A percentile compares a stretch with the other conserved stretches of the same genome.
phyloP scores from a whole-genome alignment of 169 alveolate genomes.

The Plasmodium knowlesi region DNA sequence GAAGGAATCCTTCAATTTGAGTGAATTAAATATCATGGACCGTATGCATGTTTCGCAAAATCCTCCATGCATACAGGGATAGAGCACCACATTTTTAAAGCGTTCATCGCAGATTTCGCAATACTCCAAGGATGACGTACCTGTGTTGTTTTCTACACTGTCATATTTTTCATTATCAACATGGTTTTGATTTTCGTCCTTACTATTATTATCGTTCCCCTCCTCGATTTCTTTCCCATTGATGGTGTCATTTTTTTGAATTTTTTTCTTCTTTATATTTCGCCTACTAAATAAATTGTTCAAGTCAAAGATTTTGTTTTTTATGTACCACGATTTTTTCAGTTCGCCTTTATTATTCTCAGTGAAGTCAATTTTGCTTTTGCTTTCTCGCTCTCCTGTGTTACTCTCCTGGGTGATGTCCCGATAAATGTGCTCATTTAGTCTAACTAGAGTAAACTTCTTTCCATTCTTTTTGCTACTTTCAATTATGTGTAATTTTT shows the following conservation, averaged over 20 bases:
- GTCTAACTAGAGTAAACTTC: slow-evolving; percentile 9
- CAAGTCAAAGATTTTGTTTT: slow-evolving; percentile 26
- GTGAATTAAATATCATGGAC: slow-evolving; percentile 49
- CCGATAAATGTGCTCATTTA: slow-evolving; percentile 67
- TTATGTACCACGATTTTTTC: background rate
- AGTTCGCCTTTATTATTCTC: background rate
- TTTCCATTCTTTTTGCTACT: slow-evolving; percentile 45
- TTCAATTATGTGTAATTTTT: slow-evolving; percentile 58
- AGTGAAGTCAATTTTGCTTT: background rate
- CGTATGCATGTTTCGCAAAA: slow-evolving; percentile 73
- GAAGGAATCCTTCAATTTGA: slow-evolving; percentile 22
- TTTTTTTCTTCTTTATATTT: slow-evolving; percentile 8
- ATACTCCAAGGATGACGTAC: slow-evolving; percentile 12
- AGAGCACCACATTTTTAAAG: slow-evolving; percentile 51
- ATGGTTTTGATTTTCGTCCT: background rate
- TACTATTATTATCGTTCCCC: background rate
- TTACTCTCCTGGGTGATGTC: slow-evolving; percentile 1
- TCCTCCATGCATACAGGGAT: slow-evolving; percentile 77
- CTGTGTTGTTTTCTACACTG: background rate
- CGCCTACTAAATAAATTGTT: slow-evolving; percentile 22
- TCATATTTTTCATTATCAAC: background rate
- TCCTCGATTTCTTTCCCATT: background rate
- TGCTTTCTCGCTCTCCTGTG: background rate
- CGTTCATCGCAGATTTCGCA: slow-evolving; percentile 76
- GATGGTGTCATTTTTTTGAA: background rate